phyloP scores from a whole-genome alignment of 2,329 filamentous ascomycete genomes.

The Metarhizium robertsii region DNA sequence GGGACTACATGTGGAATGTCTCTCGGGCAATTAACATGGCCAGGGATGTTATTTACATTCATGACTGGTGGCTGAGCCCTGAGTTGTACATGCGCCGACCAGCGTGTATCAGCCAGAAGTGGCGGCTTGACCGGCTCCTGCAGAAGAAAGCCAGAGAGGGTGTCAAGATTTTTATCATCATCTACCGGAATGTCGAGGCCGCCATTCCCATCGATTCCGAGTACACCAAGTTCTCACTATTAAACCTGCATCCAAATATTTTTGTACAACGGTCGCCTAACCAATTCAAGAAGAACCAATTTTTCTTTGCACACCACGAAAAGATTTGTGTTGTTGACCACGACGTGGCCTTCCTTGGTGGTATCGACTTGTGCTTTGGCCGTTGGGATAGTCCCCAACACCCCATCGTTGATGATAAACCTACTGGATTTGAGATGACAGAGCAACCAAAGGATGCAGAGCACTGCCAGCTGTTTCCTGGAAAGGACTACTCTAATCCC shows the following conservation, averaged over 20 bases:
- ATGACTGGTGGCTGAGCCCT: slow-evolving; percentile 98
- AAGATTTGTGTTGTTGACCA: slow-evolving; percentile 97
- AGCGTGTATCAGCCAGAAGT: slow-evolving; percentile 93
- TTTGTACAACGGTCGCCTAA: slow-evolving; percentile 95
- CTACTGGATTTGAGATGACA: slow-evolving; percentile 81
- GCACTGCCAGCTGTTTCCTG: slow-evolving; percentile 91
- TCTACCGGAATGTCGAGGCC: slow-evolving; percentile 95
- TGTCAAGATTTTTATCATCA: slow-evolving; percentile 94
- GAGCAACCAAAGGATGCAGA: slow-evolving; percentile 75
- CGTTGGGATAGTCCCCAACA: slow-evolving; percentile 97
- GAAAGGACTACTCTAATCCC: slow-evolving; percentile 97
- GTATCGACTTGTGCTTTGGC: slow-evolving; percentile 93
- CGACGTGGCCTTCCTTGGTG: slow-evolving; percentile 88
- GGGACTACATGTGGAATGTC: slow-evolving; percentile 99
- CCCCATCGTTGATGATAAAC: slow-evolving; percentile 81
- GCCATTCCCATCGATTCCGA: slow-evolving; percentile 97
- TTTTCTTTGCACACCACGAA: slow-evolving; percentile 98
- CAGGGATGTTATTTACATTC: slow-evolving; percentile 95
- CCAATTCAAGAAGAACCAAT: slow-evolving; percentile 97
- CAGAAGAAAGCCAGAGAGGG: slow-evolving; percentile 89
- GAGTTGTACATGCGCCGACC: slow-evolving; percentile 92
- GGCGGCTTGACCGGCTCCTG: slow-evolving; percentile 88
- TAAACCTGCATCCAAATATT: slow-evolving; percentile 92
- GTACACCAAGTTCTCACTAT: slow-evolving; percentile 91
- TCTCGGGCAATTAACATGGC: slow-evolving; percentile 95